Evolutionary conservation across 1,139 yeast genomes (phyloP).

Genomic region (Yamadazyma taylorii): DNA sequence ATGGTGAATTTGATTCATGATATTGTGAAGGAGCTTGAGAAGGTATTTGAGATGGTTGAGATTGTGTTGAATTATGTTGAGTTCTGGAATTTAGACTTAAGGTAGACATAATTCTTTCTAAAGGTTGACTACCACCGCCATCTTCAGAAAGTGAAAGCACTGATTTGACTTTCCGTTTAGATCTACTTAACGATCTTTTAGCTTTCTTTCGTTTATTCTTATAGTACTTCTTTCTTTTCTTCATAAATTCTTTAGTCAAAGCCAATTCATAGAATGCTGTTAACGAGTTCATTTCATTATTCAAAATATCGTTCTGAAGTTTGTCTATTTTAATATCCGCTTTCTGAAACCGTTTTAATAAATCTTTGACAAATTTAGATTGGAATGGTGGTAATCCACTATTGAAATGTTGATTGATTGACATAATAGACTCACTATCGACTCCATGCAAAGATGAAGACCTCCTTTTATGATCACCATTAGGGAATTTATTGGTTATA

Average conservation of each 20-base stretch:
- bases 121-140: conserved; percentile 32
- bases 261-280: conserved; percentile 85
- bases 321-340: conserved; percentile 67
- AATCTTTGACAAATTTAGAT: conserved; percentile 61
- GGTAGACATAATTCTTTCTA: conserved; percentile 42
- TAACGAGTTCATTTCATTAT: conserved; percentile 69
- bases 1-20: background rate
- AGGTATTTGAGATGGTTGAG: background rate
- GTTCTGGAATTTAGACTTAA: conserved; percentile 36
- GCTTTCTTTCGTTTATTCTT: conserved; percentile 44
- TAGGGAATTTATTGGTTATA: conserved; percentile 25
- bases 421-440: conserved; percentile 39
- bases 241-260: conserved; percentile 57
- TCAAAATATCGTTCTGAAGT: conserved; percentile 59
- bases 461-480: conserved; percentile 10
- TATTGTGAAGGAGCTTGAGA: background rate
- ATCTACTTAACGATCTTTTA: conserved; percentile 43
- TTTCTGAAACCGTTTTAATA: conserved; percentile 63
- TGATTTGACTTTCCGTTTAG: conserved; percentile 51
- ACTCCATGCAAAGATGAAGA: conserved; percentile 16
- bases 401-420: conserved; percentile 42
- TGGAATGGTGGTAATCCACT: conserved; percentile 47
- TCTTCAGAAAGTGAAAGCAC: conserved; percentile 31
- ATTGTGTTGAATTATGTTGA: conserved; percentile 2
- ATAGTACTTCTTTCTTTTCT: conserved; percentile 34